Evolutionary conservation across 176 grass and related monocot genomes (phyloP).

Genomic region (Microstegium vimineum): DNA sequence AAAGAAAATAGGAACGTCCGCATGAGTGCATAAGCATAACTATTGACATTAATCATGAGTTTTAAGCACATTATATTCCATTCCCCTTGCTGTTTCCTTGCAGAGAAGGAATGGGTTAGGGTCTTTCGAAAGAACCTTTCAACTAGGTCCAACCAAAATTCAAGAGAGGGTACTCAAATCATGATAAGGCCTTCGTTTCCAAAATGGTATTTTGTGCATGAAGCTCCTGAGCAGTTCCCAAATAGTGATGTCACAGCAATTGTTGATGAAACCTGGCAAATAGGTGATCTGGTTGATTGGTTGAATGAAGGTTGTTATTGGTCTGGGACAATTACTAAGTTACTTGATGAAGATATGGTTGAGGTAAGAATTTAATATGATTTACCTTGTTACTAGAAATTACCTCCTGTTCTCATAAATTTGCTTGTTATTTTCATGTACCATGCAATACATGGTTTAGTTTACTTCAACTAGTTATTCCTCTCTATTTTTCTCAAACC

Average conservation of each 20-base stretch:
- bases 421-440: not conserved
- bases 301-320: slow-evolving; percentile 43
- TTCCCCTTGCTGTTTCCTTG: not conserved
- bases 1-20: not conserved
- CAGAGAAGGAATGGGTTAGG: slow-evolving; percentile 45
- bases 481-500: not conserved
- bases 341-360: slow-evolving; percentile 34
- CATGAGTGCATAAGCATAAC: not conserved
- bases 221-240: slow-evolving; percentile 26
- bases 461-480: not conserved
- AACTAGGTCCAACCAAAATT: not conserved
- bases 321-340: slow-evolving; percentile 42
- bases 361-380: slow-evolving; percentile 34
- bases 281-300: slow-evolving; percentile 67
- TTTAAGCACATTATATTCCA: slow-evolving; percentile 9
- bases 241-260: slow-evolving; percentile 28
- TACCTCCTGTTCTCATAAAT: not conserved
- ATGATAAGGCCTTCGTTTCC: slow-evolving; percentile 73
- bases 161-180: slow-evolving; percentile 22
- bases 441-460: not conserved
- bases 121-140: slow-evolving; percentile 33
- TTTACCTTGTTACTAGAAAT: not conserved
- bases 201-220: slow-evolving; percentile 29
- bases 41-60: not conserved
- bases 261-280: slow-evolving; percentile 44